A percentile compares a stretch with the other conserved stretches of the same genome.
phyloP scores from a whole-genome alignment of 2,329 filamentous ascomycete species.

The Penicillium sp. region DNA sequence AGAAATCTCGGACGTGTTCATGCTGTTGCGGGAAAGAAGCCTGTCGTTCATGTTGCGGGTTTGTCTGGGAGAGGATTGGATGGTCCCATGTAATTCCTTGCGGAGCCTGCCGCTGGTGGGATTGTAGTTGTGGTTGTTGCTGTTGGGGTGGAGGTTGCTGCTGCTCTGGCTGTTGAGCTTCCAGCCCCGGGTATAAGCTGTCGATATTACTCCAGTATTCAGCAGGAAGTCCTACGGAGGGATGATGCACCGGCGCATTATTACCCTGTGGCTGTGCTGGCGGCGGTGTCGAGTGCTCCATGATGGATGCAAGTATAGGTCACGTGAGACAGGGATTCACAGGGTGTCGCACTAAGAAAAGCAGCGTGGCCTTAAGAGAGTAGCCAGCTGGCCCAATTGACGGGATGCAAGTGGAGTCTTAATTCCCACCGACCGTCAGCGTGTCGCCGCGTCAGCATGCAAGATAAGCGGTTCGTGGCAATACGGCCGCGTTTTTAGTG shows the following conservation, averaged over 20 bases:
- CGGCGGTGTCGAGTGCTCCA: slow-evolving; percentile 33
- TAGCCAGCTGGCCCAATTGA: slow-evolving; percentile 6
- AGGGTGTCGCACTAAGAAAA: slow-evolving; percentile 4
- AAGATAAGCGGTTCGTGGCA: slow-evolving; percentile 13
- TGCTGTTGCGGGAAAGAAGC: slow-evolving; percentile 17
- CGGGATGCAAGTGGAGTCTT: slow-evolving; percentile 10
- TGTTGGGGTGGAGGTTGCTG: slow-evolving; percentile 21
- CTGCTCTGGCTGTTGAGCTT: slow-evolving; percentile 24
- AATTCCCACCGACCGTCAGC: background rate
- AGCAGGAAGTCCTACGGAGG: slow-evolving; percentile 26
- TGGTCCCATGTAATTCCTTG: slow-evolving; percentile 16
- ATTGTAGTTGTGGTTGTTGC: slow-evolving; percentile 20
- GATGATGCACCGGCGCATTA: slow-evolving; percentile 26
- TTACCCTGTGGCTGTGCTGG: slow-evolving; percentile 14
- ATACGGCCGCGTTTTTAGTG: slow-evolving; percentile 8
- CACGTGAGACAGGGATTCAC: slow-evolving; percentile 14
- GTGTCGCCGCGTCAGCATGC: background rate
- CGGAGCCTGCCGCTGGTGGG: slow-evolving; percentile 18
- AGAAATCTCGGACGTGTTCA: slow-evolving; percentile 30
- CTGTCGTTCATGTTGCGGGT: slow-evolving; percentile 20
- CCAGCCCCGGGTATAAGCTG: slow-evolving; percentile 24
- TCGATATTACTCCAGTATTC: slow-evolving; percentile 39
- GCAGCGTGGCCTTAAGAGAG: slow-evolving; percentile 7
- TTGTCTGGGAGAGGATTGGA: slow-evolving; percentile 17
- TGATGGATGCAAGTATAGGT: slow-evolving; percentile 16